These are phyloP conservation scores for Solanum etuberosum DNA, from an alignment of 257 asterid species.

Conservation along the genomic window DNA sequence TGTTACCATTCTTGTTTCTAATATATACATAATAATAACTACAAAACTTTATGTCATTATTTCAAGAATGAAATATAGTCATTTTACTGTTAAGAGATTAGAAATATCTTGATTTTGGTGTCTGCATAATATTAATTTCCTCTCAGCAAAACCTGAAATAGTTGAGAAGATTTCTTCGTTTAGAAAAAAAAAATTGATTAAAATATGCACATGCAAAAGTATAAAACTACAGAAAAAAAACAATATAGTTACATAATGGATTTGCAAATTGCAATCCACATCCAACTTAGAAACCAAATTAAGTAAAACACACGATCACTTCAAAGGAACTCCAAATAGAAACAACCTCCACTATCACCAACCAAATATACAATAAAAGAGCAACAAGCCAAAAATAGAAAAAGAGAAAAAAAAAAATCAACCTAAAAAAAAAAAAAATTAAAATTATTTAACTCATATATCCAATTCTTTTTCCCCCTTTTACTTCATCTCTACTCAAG, in stretches of 20 bases:
- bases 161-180: slow-evolving; percentile 26
- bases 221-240: slow-evolving; percentile 16
- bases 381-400: slow-evolving; percentile 7
- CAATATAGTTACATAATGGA: slow-evolving; percentile 5
- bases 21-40: too few relatives aligned
- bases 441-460: slow-evolving; percentile 20
- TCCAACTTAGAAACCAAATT: slow-evolving; percentile 15
- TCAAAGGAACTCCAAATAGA: slow-evolving; percentile 55
- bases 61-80: too few relatives aligned
- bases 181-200: slow-evolving; percentile 7
- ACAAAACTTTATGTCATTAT: too few relatives aligned
- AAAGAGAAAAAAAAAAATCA: slow-evolving; percentile 1
- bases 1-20: too few relatives aligned
- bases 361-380: slow-evolving; percentile 34
- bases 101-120: too few relatives aligned
- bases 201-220: neutral
- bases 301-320: slow-evolving; percentile 38
- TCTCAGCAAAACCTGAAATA: slow-evolving; percentile 31
- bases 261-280: slow-evolving; percentile 24
- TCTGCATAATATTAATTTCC: slow-evolving; percentile 46
- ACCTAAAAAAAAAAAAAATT: slow-evolving; percentile 2
- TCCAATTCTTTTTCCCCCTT: slow-evolving; percentile 12
- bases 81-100: too few relatives aligned
- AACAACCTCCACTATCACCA: slow-evolving; percentile 90
- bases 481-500: slow-evolving; percentile 55